Conservation (phyloP, 129 eudicot genomes). For the Flaveria robusta region DNA sequence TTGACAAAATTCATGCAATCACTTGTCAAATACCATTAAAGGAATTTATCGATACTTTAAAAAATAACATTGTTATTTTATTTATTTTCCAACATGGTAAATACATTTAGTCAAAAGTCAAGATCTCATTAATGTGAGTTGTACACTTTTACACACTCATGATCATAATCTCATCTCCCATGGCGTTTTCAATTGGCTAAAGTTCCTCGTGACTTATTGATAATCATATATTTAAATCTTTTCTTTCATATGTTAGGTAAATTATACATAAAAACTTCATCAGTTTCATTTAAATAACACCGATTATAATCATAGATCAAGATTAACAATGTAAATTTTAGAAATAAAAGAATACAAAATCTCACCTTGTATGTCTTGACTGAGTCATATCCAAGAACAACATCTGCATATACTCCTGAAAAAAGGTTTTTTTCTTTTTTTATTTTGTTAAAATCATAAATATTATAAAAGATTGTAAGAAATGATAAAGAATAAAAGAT, state of each 20-base stretch:
- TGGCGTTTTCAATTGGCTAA: slow-evolving; percentile 3
- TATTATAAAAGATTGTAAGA: background rate
- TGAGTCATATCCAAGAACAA: slow-evolving; percentile 77
- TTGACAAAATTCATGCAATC: background rate
- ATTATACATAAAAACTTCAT: background rate
- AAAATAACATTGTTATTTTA: background rate
- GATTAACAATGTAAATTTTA: too few relatives aligned
- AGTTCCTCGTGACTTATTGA: background rate
- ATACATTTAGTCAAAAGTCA: slow-evolving; percentile 26
- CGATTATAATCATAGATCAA: background rate
- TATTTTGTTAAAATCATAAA: background rate
- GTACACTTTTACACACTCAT: too few relatives aligned
- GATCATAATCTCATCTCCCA: too few relatives aligned
- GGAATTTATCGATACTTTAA: background rate
- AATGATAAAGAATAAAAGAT: background rate
- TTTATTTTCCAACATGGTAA: slow-evolving; percentile 21
- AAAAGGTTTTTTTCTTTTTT: background rate
- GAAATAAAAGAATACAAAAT: background rate
- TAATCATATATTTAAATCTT: background rate
- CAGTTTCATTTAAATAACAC: background rate
- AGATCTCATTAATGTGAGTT: slow-evolving; percentile 16
- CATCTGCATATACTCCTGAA: slow-evolving; percentile 63
- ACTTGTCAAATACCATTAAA: background rate
- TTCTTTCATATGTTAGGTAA: background rate
- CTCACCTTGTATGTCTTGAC: slow-evolving; percentile 60